Evolutionary conservation across 305 asterid species (phyloP).

Genomic region (Plantago coronopus): DNA sequence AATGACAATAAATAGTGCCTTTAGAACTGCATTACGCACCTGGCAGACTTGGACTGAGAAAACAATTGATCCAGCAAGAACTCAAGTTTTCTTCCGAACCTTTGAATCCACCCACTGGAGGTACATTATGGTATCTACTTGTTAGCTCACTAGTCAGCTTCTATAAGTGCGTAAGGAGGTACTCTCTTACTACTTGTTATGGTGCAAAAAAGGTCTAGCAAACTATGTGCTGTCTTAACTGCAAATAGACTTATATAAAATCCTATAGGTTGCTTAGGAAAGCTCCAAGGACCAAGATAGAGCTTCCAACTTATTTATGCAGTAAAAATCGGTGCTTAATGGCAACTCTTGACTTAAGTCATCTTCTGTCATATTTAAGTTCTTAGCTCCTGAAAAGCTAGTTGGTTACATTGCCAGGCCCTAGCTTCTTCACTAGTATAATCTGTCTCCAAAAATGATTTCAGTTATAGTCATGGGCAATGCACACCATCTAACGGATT

Average conservation of each 20-base stretch:
- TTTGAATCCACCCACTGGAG: slow-evolving; percentile 93
- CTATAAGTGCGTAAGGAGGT: neutral
- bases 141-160: neutral
- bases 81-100: slow-evolving; percentile 79
- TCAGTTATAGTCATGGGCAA: neutral
- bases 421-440: too few species aligned
- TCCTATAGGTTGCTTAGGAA: too few species aligned
- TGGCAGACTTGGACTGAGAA: slow-evolving; percentile 82
- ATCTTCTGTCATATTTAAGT: too few species aligned
- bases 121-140: slow-evolving; percentile 31
- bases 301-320: too few species aligned
- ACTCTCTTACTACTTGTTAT: too few species aligned
- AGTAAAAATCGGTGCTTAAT: too few species aligned
- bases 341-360: too few species aligned
- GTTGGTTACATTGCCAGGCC: too few species aligned
- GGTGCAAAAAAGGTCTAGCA: neutral
- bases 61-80: slow-evolving; percentile 50
- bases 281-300: too few species aligned
- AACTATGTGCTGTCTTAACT: too few species aligned
- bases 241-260: too few species aligned
- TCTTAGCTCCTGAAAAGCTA: too few species aligned
- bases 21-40: slow-evolving; percentile 60
- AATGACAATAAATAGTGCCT: slow-evolving; percentile 65
- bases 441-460: neutral
- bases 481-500: neutral